A percentile compares a stretch with the other conserved stretches of the same genome.
These are phyloP conservation scores for Cyclaneusma minus DNA, from an alignment of 2,329 filamentous ascomycete species.

Conservation along the genomic window DNA sequence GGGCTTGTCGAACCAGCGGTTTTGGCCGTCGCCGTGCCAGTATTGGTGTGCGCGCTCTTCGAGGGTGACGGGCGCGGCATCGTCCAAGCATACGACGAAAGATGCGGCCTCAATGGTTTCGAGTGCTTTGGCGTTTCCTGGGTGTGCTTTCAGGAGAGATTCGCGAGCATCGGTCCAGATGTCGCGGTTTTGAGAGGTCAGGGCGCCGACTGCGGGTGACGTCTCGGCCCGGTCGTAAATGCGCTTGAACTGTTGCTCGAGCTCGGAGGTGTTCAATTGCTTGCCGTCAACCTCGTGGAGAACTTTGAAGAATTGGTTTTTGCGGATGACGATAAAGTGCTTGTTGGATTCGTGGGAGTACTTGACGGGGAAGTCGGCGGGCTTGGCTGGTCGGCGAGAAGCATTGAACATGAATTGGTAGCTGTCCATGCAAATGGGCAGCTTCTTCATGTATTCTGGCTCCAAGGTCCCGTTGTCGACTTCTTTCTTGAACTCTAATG, in stretches of 20 bases:
- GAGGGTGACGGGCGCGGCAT: slow-evolving; percentile 77
- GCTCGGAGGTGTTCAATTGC: slow-evolving; percentile 75
- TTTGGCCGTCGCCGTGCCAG: slow-evolving; percentile 94
- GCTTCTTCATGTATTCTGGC: slow-evolving; percentile 97
- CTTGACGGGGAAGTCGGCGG: slow-evolving; percentile 71
- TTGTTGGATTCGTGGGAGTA: slow-evolving; percentile 61
- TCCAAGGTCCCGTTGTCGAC: slow-evolving; percentile 73
- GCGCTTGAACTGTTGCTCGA: slow-evolving; percentile 76
- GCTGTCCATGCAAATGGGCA: slow-evolving; percentile 95
- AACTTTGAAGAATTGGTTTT: slow-evolving; percentile 97
- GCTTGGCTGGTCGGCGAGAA: slow-evolving; percentile 68
- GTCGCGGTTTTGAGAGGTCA: slow-evolving; percentile 89
- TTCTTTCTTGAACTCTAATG: slow-evolving; percentile 85
- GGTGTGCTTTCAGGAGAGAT: slow-evolving; percentile 58
- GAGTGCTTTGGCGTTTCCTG: slow-evolving; percentile 63
- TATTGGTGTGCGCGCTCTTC: slow-evolving; percentile 93
- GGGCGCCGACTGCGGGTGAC: slow-evolving; percentile 59
- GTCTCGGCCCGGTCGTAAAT: slow-evolving; percentile 68
- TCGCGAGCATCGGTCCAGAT: slow-evolving; percentile 76
- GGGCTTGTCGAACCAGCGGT: slow-evolving; percentile 97
- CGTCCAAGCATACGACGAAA: slow-evolving; percentile 87
- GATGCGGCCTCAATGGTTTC: slow-evolving; percentile 76
- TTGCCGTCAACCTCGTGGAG: slow-evolving; percentile 65
- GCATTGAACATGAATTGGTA: slow-evolving; percentile 99
- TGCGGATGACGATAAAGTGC: slow-evolving; percentile 79